Evolutionary conservation across 148 eudicot genomes (phyloP), one percentile per base, ranked within the genome.

Genomic region (Gaultheria prostrata): DNA sequence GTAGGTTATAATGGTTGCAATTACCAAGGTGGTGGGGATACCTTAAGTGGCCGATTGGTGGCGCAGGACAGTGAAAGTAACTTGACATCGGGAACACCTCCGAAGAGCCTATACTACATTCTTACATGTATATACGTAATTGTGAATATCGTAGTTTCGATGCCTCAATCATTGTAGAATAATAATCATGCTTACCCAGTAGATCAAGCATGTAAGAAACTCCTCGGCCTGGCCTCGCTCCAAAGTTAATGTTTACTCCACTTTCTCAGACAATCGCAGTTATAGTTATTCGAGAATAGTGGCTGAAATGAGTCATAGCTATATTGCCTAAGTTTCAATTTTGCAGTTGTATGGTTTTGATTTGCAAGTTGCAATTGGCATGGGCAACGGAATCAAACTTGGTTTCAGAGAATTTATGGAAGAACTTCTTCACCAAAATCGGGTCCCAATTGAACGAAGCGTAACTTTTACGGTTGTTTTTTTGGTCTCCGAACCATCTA

Each of bases 1-100:
- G 84, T 82, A 94, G 97, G 95, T 90, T 87, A 91, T 78, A 83
- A 85, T 85, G 85, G 87, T 77, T 91, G 98, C 81, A 86, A 82
- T 81, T 90, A 87, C 80, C 92, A 90, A 78, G 85, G 88, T 83
- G 93, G 90, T 83, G 93, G 90, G 81, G 74, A 43, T 67, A 72
- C 87, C 74, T 81, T 85, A 85, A 82, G 20, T 6, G 35, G 80
- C 11, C 35, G 46, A 71, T 15, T 32, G 17, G 72, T 4, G 35
- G 35, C 39, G 72, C 72, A 67, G 39, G 72, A 13, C 35, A 13
- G 18, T 28, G 35, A 18, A 67, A 30, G 28, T 12, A 67, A 18
- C 72, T 26, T 39, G 35, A 67, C 72, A 1, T 67, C 72, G 1
- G 72, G 72, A 67, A 39, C 72, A 13, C 72, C 72, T 13, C 72